A percentile compares a stretch with the other conserved stretches of the same genome.
phyloP scores from a whole-genome alignment of 306 rosid species.

The Prunus salicina region DNA sequence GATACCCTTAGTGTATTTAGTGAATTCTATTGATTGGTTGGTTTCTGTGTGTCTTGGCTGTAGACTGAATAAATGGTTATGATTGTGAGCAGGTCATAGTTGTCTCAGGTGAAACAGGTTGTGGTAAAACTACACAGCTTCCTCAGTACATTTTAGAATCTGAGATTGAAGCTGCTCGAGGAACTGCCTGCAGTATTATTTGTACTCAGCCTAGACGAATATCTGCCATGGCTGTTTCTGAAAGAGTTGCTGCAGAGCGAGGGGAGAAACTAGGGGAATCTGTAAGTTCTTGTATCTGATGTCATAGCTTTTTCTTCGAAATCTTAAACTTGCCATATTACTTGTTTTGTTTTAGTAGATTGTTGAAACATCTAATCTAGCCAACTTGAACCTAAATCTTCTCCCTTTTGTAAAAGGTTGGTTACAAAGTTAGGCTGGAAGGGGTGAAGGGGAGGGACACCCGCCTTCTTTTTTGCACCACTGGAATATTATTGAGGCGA shows the following conservation, averaged over 20 bases:
- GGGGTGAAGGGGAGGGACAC: conserved; percentile 91
- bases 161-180: conserved; percentile 47
- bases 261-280: conserved; percentile 55
- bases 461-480: conserved; percentile 94
- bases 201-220: conserved; percentile 54
- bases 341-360: not conserved
- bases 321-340: not conserved
- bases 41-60: not conserved
- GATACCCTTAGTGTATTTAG: not conserved
- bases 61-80: conserved; percentile 3
- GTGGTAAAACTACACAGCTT: conserved; percentile 55
- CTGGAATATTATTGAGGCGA: conserved; percentile 89
- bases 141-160: conserved; percentile 53
- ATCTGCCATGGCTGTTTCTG: conserved; percentile 53
- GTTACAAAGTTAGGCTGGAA: conserved; percentile 95
- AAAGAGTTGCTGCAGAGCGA: conserved; percentile 57
- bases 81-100: conserved; percentile 37
- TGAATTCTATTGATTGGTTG: not conserved
- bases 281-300: conserved; percentile 27
- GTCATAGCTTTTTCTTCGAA: not conserved
- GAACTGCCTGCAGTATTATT: conserved; percentile 45
- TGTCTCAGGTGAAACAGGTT: conserved; percentile 54
- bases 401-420: conserved; percentile 55
- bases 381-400: conserved; percentile 4
- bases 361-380: not conserved